Percentiles rank a stretch among this genome's conserved stretches.
phyloP scores from a whole-genome alignment of 2,329 filamentous ascomycete genomes.

The Phialophora macrospora region DNA sequence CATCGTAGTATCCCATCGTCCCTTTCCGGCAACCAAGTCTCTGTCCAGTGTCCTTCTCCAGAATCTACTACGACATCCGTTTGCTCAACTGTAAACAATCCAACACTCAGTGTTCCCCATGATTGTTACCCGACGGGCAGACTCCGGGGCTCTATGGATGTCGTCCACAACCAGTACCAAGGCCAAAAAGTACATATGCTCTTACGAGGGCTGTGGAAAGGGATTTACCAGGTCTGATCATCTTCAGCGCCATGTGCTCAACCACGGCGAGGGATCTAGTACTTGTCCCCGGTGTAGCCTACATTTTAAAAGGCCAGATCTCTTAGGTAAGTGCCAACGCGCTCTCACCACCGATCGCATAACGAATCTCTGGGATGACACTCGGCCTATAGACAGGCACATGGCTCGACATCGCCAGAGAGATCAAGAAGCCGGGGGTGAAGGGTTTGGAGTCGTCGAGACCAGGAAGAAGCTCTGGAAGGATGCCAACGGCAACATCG shows the following conservation, averaged over 20 bases:
- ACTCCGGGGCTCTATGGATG: not conserved
- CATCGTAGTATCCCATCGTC: too few species aligned
- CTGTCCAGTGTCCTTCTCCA: too few species aligned
- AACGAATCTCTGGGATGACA: not conserved
- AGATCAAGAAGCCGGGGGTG: conserved; percentile 57
- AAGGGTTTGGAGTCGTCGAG: conserved; percentile 54
- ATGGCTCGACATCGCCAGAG: conserved; percentile 59
- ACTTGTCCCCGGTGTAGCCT: conserved; percentile 65
- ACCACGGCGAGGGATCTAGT: conserved; percentile 58
- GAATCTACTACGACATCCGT: too few species aligned
- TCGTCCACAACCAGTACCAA: conserved; percentile 5
- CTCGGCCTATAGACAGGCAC: conserved; percentile 58
- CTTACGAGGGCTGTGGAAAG: conserved; percentile 52
- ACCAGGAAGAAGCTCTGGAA: conserved; percentile 58
- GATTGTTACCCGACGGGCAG: too few species aligned
- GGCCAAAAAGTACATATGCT: conserved; percentile 23
- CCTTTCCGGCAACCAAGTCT: too few species aligned
- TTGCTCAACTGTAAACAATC: too few species aligned
- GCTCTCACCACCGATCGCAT: conserved; percentile 39
- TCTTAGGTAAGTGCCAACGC: conserved; percentile 54
- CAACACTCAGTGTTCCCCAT: too few species aligned
- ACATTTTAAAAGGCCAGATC: conserved; percentile 65
- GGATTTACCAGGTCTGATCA: conserved; percentile 64
- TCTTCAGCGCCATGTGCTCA: conserved; percentile 59
- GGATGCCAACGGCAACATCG: conserved; percentile 54